Conservation (phyloP, 164 flowering plant genomes). For the Dillenia turbinata region DNA sequence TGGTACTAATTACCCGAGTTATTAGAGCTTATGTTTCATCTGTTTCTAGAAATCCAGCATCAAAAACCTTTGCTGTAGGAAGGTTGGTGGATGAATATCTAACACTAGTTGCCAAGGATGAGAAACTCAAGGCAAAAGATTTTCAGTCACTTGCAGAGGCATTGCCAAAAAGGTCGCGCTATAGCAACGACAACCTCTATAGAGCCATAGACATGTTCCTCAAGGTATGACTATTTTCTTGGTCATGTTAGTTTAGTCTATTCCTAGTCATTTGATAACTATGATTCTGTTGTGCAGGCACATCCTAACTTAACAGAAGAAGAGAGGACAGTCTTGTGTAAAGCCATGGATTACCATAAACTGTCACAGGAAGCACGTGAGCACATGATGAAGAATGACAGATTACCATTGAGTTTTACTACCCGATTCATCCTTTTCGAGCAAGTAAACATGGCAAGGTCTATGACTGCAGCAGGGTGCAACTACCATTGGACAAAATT, state of each 20-base stretch:
- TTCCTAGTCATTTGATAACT: not conserved
- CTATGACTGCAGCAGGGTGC: constrained; percentile 19
- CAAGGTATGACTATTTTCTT: constrained; percentile 32
- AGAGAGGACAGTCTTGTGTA: constrained; percentile 30
- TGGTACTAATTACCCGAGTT: constrained; percentile 22
- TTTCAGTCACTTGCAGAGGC: constrained; percentile 39
- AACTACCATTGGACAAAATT: constrained; percentile 21
- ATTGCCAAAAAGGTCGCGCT: constrained; percentile 37
- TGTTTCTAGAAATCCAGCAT: constrained; percentile 7
- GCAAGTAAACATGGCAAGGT: constrained; percentile 30
- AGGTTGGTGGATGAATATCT: constrained; percentile 41
- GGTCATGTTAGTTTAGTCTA: not conserved
- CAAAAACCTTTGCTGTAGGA: constrained; percentile 23
- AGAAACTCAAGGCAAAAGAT: constrained; percentile 16
- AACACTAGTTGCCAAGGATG: constrained; percentile 26
- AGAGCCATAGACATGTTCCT: constrained; percentile 53
- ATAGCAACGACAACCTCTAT: constrained; percentile 39
- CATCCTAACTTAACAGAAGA: constrained; percentile 42
- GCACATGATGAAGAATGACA: constrained; percentile 32
- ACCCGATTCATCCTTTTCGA: constrained; percentile 30
- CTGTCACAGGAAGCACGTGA: constrained; percentile 32
- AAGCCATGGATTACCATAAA: constrained; percentile 33
- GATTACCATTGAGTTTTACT: constrained; percentile 24
- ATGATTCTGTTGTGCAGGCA: constrained; percentile 21
- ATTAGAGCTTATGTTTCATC: constrained; percentile 25